phyloP scores from a whole-genome alignment of 257 asterid genomes.

The Petunia axillaris region DNA sequence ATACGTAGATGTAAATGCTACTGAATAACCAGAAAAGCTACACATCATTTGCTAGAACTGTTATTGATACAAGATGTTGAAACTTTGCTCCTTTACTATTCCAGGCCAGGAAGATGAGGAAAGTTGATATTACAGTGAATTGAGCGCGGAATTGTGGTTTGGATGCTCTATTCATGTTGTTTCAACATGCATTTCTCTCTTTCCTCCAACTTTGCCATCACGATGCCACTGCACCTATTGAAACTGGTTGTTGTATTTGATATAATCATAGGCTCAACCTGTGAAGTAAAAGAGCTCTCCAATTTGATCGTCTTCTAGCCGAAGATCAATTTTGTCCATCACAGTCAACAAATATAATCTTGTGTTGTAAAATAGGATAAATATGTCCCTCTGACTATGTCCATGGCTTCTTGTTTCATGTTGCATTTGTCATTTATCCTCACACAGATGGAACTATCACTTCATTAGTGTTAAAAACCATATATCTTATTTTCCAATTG shows the following conservation, averaged over 20 bases:
- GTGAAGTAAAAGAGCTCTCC: background rate
- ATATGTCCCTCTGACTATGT: background rate
- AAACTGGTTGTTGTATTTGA: background rate
- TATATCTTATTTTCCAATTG: background rate
- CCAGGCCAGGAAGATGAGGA: background rate
- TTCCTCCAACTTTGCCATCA: background rate
- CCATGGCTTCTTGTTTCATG: background rate
- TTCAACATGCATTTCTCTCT: background rate
- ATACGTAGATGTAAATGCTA: background rate
- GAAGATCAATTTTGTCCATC: background rate
- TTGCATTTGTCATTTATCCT: background rate
- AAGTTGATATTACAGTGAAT: background rate
- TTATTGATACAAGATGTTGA: background rate
- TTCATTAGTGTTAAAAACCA: background rate
- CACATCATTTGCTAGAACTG: background rate
- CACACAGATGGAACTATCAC: background rate
- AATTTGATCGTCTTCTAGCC: background rate
- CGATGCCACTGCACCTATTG: background rate
- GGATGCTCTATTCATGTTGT: background rate
- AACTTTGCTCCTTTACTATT: background rate
- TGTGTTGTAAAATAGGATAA: background rate
- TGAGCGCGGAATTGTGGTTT: background rate
- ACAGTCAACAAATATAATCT: background rate
- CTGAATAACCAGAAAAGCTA: background rate
- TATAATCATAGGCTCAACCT: background rate